These are phyloP conservation scores for Discostella pseudostelligera DNA, from an alignment of 108 stramenopile species.

Conservation along the genomic window DNA sequence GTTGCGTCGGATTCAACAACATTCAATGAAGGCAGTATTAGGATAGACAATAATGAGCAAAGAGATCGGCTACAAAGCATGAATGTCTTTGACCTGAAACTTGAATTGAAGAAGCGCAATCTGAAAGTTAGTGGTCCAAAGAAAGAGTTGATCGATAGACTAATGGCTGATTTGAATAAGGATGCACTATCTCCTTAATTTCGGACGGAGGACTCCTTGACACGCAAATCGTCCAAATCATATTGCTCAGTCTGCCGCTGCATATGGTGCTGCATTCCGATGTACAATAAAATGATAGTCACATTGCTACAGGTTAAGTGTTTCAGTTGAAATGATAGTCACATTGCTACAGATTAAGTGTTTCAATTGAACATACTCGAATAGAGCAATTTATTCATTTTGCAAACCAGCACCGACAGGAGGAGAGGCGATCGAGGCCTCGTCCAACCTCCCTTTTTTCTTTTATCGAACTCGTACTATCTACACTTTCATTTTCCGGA, in stretches of 20 bases:
- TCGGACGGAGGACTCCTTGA: neutral
- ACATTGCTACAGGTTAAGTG: too few species aligned
- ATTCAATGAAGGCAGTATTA: neutral
- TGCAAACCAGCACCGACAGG: too few species aligned
- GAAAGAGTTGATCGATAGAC: constrained; percentile 53
- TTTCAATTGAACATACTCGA: too few species aligned
- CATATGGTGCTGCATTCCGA: too few species aligned
- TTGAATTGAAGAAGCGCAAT: constrained; percentile 56
- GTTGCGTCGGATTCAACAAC: constrained; percentile 13
- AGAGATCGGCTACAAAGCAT: constrained; percentile 53
- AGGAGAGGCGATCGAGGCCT: too few species aligned
- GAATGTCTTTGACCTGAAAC: constrained; percentile 51
- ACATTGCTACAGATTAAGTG: too few species aligned
- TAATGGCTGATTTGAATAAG: constrained; percentile 59
- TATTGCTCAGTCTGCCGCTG: neutral
- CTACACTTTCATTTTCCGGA: too few species aligned
- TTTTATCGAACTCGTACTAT: too few species aligned
- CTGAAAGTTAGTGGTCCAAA: constrained; percentile 60
- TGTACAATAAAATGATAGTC: too few species aligned
- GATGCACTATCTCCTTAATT: constrained; percentile 38
- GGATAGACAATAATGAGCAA: neutral
- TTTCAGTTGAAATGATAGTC: too few species aligned
- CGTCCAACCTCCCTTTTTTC: too few species aligned
- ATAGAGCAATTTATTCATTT: too few species aligned
- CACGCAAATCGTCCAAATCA: neutral